phyloP scores from a whole-genome alignment of 2,329 filamentous ascomycete genomes.

The Leptographium radiaticola region DNA sequence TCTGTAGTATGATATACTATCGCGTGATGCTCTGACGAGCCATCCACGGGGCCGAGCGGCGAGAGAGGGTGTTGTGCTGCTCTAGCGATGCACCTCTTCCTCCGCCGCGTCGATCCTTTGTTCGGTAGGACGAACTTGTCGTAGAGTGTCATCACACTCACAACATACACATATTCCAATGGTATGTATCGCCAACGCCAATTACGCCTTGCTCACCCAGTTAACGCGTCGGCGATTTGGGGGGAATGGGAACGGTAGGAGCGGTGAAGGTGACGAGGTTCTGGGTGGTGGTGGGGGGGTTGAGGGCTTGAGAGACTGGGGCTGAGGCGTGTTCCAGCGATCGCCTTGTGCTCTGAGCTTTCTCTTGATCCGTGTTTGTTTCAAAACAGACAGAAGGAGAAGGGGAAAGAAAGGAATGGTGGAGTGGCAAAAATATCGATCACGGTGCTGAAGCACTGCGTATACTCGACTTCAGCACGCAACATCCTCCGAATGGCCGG shows the following conservation, averaged over 20 bases:
- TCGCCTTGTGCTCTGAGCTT: neutral
- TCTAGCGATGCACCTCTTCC: neutral
- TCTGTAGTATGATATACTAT: neutral
- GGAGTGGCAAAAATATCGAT: too few relatives aligned
- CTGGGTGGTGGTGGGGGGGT: neutral
- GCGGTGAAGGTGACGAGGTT: neutral
- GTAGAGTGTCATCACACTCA: neutral
- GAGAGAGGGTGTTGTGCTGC: neutral
- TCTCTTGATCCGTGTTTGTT: neutral
- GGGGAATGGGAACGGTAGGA: neutral
- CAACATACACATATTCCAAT: neutral
- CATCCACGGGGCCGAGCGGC: neutral
- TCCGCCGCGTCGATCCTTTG: neutral
- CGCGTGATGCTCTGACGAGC: neutral
- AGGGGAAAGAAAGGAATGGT: neutral
- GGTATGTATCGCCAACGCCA: slow-evolving; percentile 1
- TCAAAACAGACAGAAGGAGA: neutral
- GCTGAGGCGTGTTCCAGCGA: neutral
- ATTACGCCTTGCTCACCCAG: neutral
- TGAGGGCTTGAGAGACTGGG: neutral
- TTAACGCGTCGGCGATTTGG: neutral
- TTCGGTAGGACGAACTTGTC: neutral
- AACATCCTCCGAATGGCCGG: neutral
- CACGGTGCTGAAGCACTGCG: neutral
- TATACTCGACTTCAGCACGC: neutral